A percentile compares a stretch with the other conserved stretches of the same genome.
Evolutionary conservation across 2,329 filamentous ascomycete species (phyloP).

Genomic region (Aspergillus sp.): DNA sequence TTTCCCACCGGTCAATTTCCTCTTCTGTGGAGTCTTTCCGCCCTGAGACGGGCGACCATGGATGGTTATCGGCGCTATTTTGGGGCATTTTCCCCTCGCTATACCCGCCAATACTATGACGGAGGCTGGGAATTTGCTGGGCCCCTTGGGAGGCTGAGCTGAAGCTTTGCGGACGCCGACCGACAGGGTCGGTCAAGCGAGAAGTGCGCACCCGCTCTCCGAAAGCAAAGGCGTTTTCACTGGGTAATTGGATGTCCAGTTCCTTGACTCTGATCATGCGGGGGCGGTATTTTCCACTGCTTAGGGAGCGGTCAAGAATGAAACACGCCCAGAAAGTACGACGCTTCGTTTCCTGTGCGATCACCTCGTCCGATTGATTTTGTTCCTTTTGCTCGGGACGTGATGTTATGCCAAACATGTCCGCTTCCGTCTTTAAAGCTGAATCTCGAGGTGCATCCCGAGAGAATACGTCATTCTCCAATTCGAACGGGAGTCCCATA

Average conservation of each 20-base stretch:
- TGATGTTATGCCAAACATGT: conserved; percentile 38
- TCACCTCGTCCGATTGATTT: conserved; percentile 47
- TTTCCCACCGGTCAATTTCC: conserved; percentile 53
- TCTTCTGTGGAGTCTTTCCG: conserved; percentile 42
- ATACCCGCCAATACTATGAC: conserved; percentile 39
- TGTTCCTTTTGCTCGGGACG: conserved; percentile 37
- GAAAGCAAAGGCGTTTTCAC: conserved; percentile 56
- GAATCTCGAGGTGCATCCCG: conserved; percentile 44
- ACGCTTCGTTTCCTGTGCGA: conserved; percentile 54
- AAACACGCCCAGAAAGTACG: conserved; percentile 61
- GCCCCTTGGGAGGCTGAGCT: conserved; percentile 36
- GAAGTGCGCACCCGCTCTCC: conserved; percentile 55
- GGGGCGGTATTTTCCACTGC: conserved; percentile 55
- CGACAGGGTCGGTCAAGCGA: conserved; percentile 46
- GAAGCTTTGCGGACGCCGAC: conserved; percentile 40
- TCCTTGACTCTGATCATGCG: conserved; percentile 53
- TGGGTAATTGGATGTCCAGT: conserved; percentile 56
- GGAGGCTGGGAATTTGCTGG: conserved; percentile 44
- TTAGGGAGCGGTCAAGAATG: conserved; percentile 57
- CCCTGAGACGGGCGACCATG: conserved; percentile 41
- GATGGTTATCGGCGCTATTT: conserved; percentile 35
- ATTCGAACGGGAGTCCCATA: conserved; percentile 47
- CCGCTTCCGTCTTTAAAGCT: conserved; percentile 35
- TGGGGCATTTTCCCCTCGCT: conserved; percentile 39
- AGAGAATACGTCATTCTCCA: conserved; percentile 49